Evolutionary conservation across 495 filamentous ascomycete genomes (phyloP), one percentile per base, ranked within the genome.

Genomic region (Xylaria cubensis): DNA sequence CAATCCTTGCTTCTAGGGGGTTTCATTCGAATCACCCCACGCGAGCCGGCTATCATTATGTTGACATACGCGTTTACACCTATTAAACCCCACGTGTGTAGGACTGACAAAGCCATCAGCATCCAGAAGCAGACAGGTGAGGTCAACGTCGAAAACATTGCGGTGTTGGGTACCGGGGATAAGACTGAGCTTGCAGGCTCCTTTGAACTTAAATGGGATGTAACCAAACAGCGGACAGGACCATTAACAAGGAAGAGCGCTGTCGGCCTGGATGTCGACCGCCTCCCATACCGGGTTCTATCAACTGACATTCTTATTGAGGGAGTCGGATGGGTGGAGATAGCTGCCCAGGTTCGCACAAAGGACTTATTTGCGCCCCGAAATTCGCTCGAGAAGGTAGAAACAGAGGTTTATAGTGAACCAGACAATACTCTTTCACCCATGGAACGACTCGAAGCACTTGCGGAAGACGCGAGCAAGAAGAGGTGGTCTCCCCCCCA

Each of bases 271-370:
- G 87, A 84, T 29, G 81, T 87, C 9, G 84, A 90, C 0, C 72
- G 74, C 29, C 82, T 98, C 48, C 95, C 94, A 3, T 99, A 95
- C 78, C 86, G 85, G 12, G 89, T 98, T 4, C 84, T 95, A 66
- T 86, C 90, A 7, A 86, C 91, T 0, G 96, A 99, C 78, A 89
- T 99, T 48, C 82, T 99, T 9, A 90, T 99, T 46, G 94, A 97
- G 74, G 93, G 95, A 24, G 90, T 90, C 51, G 96, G 96, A 3
- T 99, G 97, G 95, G 86, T 99, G 9, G 96, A 99, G 79, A 80
- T 99, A 24, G 91, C 88, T 7, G 90, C 91, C 17, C 95, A 98
- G 80, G 87, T 96, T 9, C 89, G 95, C 29, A 87, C 86, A 32
- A 88, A 74, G 74, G 75, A 80, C 34, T 71, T 87, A 63, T 79